Evolutionary conservation across 148 eudicot genomes (phyloP), one percentile per base, ranked within the genome.

Genomic region (Simmondsia chinensis): DNA sequence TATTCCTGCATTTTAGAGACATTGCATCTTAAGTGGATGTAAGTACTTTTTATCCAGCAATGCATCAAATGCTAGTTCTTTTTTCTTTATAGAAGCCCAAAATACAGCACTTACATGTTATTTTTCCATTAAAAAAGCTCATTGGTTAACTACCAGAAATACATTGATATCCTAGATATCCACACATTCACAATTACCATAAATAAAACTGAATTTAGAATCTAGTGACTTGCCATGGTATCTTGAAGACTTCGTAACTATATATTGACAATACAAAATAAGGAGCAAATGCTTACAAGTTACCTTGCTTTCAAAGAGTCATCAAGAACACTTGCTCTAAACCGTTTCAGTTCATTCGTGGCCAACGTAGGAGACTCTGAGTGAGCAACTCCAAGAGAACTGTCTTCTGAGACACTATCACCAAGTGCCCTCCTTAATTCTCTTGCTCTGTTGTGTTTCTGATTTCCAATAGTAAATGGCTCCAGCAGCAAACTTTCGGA

Each of bases 291-390:
- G 9, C 7, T 20, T 4, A 28, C 30, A 11, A 48, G 19, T 53
- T 73, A 80, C 96, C 94, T 83, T 52, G 91, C 96, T 58, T 75
- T 80, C 43, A 39, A 20, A 48, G 60, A 68, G 12, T 73, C 71
- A 30, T 88, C 94, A 43, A 26, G 34, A 58, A 80, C 52, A 61
- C 61, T 62, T 39, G 67, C 74, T 64, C 69, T 80, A 36, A 63
- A 71, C 25, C 82, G 81, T 56, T 72, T 80, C 35, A 88, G 44
- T 28, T 88, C 96, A 43, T 88, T 94, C 33, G 72, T 64, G 10
- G 64, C 52, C 46, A 47, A 42, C 13, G 59, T 59, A 37, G 77
- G 66, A 63, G 65, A 57, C 74, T 78, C 80, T 21, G 73, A 60
- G 60, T 72, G 79, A 61, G 67, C 60, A 60, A 73, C 73, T 22